Percentiles rank a stretch among this genome's conserved stretches.
These are phyloP conservation scores for Trichoderma breve DNA, from an alignment of 2,329 filamentous ascomycete genomes.

Conservation along the genomic window DNA sequence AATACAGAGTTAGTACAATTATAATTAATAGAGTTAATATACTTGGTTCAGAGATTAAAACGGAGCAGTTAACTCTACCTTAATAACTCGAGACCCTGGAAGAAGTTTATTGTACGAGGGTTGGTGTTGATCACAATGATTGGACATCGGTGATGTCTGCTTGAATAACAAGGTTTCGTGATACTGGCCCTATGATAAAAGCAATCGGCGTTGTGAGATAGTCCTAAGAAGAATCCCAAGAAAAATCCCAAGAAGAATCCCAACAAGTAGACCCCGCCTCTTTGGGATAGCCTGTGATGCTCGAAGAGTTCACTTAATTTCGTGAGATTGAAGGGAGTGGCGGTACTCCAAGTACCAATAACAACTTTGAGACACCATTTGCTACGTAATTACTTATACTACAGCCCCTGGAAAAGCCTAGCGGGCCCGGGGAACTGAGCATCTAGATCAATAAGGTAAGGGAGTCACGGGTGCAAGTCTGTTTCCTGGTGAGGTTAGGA, in stretches of 20 bases:
- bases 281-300: background rate
- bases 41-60: background rate
- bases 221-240: background rate
- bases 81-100: background rate
- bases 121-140: background rate
- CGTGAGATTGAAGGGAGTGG: background rate
- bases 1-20: background rate
- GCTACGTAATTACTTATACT: background rate
- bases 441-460: background rate
- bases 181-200: background rate
- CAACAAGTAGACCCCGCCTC: background rate
- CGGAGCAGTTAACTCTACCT: background rate
- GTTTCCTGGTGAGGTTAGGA: background rate
- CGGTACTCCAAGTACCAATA: background rate
- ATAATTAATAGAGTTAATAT: background rate
- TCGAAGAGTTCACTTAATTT: background rate
- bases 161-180: background rate
- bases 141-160: background rate
- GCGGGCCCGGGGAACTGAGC: background rate
- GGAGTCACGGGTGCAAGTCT: background rate
- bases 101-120: background rate
- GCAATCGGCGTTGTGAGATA: background rate
- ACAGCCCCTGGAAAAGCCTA: background rate
- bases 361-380: background rate
- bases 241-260: too few species aligned